Evolutionary conservation across 176 grass and related monocot genomes (phyloP).

Genomic region (Phragmites australis): DNA sequence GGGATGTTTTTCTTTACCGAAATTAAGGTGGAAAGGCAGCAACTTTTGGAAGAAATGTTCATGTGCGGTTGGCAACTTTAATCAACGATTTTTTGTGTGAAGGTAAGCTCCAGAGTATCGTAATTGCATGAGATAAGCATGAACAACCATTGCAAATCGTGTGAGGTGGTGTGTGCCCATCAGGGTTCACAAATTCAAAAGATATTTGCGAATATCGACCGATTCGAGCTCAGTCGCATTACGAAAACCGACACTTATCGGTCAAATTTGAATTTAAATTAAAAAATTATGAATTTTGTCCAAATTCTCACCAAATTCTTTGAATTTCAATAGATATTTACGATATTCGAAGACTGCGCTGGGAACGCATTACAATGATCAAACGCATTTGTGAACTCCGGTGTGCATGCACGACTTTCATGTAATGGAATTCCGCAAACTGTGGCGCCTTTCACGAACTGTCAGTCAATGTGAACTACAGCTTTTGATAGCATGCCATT

Average conservation of each 20-base stretch:
- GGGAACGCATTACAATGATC: too few relatives aligned
- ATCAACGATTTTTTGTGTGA: neutral
- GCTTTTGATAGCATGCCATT: neutral
- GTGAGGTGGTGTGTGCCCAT: neutral
- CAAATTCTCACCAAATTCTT: too few relatives aligned
- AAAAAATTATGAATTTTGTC: too few relatives aligned
- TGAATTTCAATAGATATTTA: too few relatives aligned
- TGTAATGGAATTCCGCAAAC: neutral
- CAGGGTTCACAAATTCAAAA: too few relatives aligned
- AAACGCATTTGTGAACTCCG: too few relatives aligned
- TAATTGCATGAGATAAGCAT: neutral
- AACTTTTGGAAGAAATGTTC: neutral
- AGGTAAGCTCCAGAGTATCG: neutral
- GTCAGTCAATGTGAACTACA: neutral
- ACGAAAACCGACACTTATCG: too few relatives aligned
- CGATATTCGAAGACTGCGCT: too few relatives aligned
- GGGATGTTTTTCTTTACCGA: neutral
- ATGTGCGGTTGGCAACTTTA: constrained; percentile 2
- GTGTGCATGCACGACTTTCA: neutral
- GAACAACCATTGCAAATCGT: neutral
- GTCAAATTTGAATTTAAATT: too few relatives aligned
- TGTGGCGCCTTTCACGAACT: neutral
- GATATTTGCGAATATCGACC: too few relatives aligned
- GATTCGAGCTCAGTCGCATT: too few relatives aligned
- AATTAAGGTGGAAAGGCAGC: constrained; percentile 22